A percentile compares a stretch with the other conserved stretches of the same genome.
Evolutionary conservation across 345 rosid species (phyloP).

Genomic region (Cardamine resedifolia): DNA sequence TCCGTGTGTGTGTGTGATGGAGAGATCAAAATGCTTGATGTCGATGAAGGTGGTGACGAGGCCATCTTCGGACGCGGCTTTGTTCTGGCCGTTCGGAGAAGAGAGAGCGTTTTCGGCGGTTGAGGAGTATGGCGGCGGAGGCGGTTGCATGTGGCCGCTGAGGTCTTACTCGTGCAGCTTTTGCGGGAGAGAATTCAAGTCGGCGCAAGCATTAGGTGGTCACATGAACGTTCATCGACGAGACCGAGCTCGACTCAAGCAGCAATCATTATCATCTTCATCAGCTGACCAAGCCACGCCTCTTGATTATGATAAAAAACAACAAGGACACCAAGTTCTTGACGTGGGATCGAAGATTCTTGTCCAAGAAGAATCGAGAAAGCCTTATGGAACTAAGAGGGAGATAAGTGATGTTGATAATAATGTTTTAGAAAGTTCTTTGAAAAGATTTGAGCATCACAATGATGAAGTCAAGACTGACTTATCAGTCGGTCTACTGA

Average conservation of each 20-base stretch:
- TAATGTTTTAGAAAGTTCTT: constrained; percentile 7
- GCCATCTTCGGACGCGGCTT: constrained; percentile 14
- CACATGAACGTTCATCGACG: constrained; percentile 58
- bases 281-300: constrained; percentile 28
- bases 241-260: constrained; percentile 47
- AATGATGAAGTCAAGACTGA: constrained; percentile 32
- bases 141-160: constrained; percentile 48
- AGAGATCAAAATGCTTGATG: constrained; percentile 32
- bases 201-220: constrained; percentile 60
- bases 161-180: constrained; percentile 50
- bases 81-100: constrained; percentile 28
- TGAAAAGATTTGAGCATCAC: not conserved
- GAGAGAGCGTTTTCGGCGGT: constrained; percentile 65
- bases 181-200: constrained; percentile 54
- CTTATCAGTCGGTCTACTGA: constrained; percentile 27
- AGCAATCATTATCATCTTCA: constrained; percentile 37
- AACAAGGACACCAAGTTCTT: constrained; percentile 5
- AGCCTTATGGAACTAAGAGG: constrained; percentile 24
- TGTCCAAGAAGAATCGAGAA: constrained; percentile 21
- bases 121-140: constrained; percentile 51
- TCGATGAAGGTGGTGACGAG: constrained; percentile 32
- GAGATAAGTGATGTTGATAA: constrained; percentile 21
- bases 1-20: constrained; percentile 21
- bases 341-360: constrained; percentile 14
- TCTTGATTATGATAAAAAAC: constrained; percentile 1